These are phyloP conservation scores for Rhododendron mucronatum DNA, from an alignment of 148 eudicot species.

Conservation along the genomic window DNA sequence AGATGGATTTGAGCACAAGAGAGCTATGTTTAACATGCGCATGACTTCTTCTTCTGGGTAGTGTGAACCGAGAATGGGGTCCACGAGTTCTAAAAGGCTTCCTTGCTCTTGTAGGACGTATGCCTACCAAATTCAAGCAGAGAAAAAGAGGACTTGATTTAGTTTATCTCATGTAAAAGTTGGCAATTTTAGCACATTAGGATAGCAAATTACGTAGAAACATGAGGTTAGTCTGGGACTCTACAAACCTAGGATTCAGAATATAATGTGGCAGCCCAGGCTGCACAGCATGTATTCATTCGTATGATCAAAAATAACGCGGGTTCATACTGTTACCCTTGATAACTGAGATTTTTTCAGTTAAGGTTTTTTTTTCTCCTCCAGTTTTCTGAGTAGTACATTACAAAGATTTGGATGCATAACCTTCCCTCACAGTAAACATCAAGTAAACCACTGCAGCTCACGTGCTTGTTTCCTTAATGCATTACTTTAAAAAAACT, in stretches of 20 bases:
- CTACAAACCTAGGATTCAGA: not conserved
- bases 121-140: slow-evolving; percentile 19
- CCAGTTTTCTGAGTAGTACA: too few species aligned
- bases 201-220: not conserved
- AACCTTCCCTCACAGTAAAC: not conserved
- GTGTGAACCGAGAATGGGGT: slow-evolving; percentile 48
- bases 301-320: not conserved
- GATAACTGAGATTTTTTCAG: not conserved
- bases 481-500: not conserved
- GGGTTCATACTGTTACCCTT: not conserved
- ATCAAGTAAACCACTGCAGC: not conserved
- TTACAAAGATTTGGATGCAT: too few species aligned
- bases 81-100: slow-evolving; percentile 68
- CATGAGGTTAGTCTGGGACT: not conserved
- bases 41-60: slow-evolving; percentile 49
- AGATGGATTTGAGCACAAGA: slow-evolving; percentile 64
- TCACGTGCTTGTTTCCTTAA: not conserved
- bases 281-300: not conserved
- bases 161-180: too few species aligned
- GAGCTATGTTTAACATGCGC: slow-evolving; percentile 43
- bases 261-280: not conserved
- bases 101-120: slow-evolving; percentile 85
- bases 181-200: too few species aligned
- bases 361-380: not conserved
- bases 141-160: too few species aligned